Percentiles rank a stretch among this genome's conserved stretches.
Conservation (phyloP, 2,329 filamentous ascomycete genomes). For the Trichoderma sp. region DNA sequence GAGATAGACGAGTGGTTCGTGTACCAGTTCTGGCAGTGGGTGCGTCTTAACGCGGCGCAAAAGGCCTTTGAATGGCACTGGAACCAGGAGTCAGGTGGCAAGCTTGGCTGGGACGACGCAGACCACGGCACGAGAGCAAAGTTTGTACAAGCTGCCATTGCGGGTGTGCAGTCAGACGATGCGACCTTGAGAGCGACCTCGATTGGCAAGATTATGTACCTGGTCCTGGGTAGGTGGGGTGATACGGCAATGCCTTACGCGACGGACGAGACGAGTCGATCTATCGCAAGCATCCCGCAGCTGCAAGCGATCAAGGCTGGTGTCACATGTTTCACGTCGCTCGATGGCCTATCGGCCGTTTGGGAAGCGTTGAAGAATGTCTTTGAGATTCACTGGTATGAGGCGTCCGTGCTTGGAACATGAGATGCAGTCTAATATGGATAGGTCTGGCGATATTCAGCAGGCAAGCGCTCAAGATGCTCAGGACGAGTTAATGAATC, state of each 20-base stretch:
- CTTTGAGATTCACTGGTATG: conserved; percentile 60
- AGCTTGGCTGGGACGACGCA: conserved; percentile 67
- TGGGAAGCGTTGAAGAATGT: conserved; percentile 55
- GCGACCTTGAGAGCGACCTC: conserved; percentile 55
- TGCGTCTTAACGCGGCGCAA: conserved; percentile 75
- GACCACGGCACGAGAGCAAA: conserved; percentile 57
- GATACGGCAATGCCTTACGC: conserved; percentile 62
- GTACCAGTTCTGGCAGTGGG: conserved; percentile 84
- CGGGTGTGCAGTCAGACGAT: conserved; percentile 49
- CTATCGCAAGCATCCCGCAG: conserved; percentile 59
- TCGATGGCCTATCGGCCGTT: conserved; percentile 55
- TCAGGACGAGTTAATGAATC: conserved; percentile 64
- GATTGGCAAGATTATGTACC: conserved; percentile 62
- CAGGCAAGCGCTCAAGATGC: conserved; percentile 53
- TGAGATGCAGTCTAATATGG: conserved; percentile 36
- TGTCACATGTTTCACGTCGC: conserved; percentile 54
- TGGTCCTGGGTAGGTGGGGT: conserved; percentile 71
- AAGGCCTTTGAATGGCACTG: conserved; percentile 78
- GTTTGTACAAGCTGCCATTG: conserved; percentile 62
- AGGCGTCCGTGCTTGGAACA: conserved; percentile 7
- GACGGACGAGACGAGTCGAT: conserved; percentile 48
- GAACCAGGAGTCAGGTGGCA: conserved; percentile 53
- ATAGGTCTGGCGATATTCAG: conserved; percentile 53
- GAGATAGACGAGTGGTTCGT: conserved; percentile 98
- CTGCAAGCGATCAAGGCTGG: conserved; percentile 62